phyloP scores from a whole-genome alignment of 2,329 filamentous ascomycete genomes.

The Pestalotiopsis sp. region DNA sequence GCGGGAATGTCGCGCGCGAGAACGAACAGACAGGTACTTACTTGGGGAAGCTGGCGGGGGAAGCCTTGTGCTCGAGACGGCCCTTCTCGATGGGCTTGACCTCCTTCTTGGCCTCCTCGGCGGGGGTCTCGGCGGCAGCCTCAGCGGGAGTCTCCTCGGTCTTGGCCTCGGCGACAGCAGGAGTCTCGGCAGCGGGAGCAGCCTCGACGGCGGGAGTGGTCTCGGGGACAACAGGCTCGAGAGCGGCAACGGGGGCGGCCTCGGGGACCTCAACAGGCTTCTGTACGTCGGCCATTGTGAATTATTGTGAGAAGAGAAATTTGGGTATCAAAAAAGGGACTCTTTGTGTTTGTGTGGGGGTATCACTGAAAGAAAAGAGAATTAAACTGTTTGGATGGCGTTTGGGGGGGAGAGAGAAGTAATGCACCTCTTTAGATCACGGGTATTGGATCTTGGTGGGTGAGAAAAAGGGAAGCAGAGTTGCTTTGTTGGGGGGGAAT shows the following conservation, averaged over 20 bases:
- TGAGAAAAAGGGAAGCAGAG: constrained; percentile 20
- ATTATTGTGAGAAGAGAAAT: constrained; percentile 34
- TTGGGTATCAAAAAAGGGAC: constrained; percentile 42
- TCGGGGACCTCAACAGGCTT: constrained; percentile 69
- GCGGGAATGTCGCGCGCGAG: background rate
- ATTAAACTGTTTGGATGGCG: constrained; percentile 21
- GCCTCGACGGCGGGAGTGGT: constrained; percentile 25
- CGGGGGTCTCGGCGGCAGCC: constrained; percentile 44
- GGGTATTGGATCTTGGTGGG: constrained; percentile 7
- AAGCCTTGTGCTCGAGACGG: constrained; percentile 85
- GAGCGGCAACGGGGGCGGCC: constrained; percentile 43
- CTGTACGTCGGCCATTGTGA: constrained; percentile 73
- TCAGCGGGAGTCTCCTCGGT: constrained; percentile 43
- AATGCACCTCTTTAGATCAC: constrained; percentile 10
- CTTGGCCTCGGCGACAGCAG: constrained; percentile 41
- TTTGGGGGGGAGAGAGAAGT: constrained; percentile 8
- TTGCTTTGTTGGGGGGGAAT: constrained; percentile 19
- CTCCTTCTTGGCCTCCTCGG: constrained; percentile 49
- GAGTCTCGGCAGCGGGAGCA: constrained; percentile 22
- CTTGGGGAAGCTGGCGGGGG: constrained; percentile 82
- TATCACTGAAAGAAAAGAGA: constrained; percentile 54
- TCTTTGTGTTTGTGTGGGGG: constrained; percentile 25
- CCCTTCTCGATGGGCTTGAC: constrained; percentile 79
- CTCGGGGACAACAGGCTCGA: constrained; percentile 34
- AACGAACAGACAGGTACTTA: constrained; percentile 49